Conservation (phyloP, 495 filamentous ascomycete species). For the Penicillium maclennaniae region DNA sequence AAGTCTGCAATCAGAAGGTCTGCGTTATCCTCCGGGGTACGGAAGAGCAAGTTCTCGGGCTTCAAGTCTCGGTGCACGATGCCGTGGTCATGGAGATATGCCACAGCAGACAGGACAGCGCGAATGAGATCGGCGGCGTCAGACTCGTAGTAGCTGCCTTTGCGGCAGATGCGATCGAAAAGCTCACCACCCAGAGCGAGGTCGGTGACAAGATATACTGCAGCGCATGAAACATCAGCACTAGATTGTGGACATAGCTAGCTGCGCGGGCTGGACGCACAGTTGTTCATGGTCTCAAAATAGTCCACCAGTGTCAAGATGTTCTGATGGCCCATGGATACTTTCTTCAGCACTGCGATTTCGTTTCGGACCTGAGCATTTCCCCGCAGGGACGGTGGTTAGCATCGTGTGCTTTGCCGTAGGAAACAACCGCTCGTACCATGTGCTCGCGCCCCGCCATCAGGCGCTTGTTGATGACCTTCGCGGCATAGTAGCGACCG, state of each 20-base stretch:
- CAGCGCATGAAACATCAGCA: background rate
- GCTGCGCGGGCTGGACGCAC: constrained; percentile 38
- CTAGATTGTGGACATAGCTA: background rate
- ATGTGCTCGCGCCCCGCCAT: constrained; percentile 98
- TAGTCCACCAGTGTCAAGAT: constrained; percentile 97
- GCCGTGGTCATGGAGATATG: constrained; percentile 96
- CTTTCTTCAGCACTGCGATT: constrained; percentile 92
- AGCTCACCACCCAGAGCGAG: constrained; percentile 94
- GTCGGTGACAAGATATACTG: constrained; percentile 95
- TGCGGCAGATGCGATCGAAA: constrained; percentile 97
- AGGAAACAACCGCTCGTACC: constrained; percentile 48
- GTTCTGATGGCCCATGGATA: constrained; percentile 97
- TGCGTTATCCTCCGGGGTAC: constrained; percentile 55
- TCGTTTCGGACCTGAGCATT: constrained; percentile 81
- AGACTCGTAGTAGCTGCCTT: constrained; percentile 96
- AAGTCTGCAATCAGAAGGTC: constrained; percentile 94
- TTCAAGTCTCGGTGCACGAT: constrained; percentile 89
- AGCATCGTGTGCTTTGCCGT: constrained; percentile 2
- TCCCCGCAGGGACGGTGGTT: background rate
- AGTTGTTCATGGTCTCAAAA: constrained; percentile 99
- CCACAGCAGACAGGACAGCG: constrained; percentile 92
- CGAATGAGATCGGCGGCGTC: constrained; percentile 95
- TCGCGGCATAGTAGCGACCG: constrained; percentile 95
- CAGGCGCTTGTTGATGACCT: constrained; percentile 97
- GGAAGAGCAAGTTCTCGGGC: constrained; percentile 52